Evolutionary conservation across 2,329 filamentous ascomycete species (phyloP).

Genomic region (Penicillium hordei): DNA sequence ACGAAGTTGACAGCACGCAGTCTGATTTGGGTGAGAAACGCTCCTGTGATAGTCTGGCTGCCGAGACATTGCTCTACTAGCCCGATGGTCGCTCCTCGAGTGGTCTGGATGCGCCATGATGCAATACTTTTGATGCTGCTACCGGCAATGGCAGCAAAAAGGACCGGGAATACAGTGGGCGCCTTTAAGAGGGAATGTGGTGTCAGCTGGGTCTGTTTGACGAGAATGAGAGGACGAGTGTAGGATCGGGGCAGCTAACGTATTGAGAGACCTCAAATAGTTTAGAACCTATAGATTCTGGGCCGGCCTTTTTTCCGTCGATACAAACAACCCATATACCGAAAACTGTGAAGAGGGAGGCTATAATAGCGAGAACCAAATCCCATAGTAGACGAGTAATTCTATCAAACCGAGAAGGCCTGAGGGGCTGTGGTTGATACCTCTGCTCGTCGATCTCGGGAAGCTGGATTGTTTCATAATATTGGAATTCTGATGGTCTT

Average conservation of each 20-base stretch:
- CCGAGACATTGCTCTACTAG: constrained; percentile 3
- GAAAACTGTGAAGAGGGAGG: not conserved
- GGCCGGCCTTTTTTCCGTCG: not conserved
- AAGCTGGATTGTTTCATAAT: not conserved
- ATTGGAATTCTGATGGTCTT: not conserved
- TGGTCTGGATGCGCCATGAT: not conserved
- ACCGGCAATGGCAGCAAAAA: constrained; percentile 1
- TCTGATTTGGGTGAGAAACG: not conserved
- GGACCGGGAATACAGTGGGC: not conserved
- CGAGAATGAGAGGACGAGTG: too few relatives aligned
- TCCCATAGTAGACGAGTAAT: not conserved
- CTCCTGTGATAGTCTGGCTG: constrained; percentile 1
- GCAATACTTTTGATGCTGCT: constrained; percentile 5
- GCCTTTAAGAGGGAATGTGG: not conserved
- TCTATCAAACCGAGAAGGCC: not conserved
- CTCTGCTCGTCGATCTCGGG: not conserved
- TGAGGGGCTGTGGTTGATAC: not conserved
- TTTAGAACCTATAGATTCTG: not conserved
- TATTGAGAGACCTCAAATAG: not conserved
- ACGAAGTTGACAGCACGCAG: not conserved
- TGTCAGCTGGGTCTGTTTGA: not conserved
- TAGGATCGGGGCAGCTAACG: not conserved
- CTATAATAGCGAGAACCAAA: not conserved
- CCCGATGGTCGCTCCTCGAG: not conserved
- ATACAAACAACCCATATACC: constrained; percentile 1